Evolutionary conservation across 169 alveolate genomes (phyloP), one percentile per base, ranked within the genome.

Genomic region (Babesia sp.): DNA sequence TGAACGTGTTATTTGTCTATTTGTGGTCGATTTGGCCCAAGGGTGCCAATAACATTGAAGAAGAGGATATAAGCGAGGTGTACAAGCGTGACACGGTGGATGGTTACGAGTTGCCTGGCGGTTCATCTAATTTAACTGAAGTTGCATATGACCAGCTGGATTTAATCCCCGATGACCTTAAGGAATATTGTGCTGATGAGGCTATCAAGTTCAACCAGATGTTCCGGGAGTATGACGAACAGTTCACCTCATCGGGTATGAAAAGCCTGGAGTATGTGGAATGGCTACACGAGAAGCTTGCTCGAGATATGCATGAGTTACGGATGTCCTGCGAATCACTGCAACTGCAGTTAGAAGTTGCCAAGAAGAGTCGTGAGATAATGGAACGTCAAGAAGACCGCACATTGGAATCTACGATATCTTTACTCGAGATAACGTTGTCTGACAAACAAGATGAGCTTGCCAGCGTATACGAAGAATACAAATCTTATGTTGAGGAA

Each of bases 1-100:
- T 51, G 0, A 79, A 71, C 64, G 22, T 71, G 12, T 44, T 76
- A 20, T 76, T 71, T 36, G 24, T 36, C 22, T 66, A 70, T 48
- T 29, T 79, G 20, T 79, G 87, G 87, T 53, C 83, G 14, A 66
- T 79, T n/a, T 79, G 87, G 87, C 87, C 87, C 26, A 79, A 70
- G 63, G 57, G 36, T 3, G n/a, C n/a, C n/a, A n/a, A n/a, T n/a
- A 48, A 74, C 22, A 78, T 70, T 26, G 20, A 8, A 16, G 78
- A 79, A 34, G 42, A 26, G 31, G 37, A 66, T 3, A 59, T 7
- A 26, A 64, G 28, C 22, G 83, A 79, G 36, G 61, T 66, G 75
- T 71, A 54, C 71, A 59, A 60, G 26, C 45, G 46, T 31, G 70
- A 66, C 16, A 11, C 60, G 24, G 31, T 46, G n/a, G 53, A 50